Evolutionary conservation across 148 eudicot genomes (phyloP), one percentile per base, ranked within the genome.

Genomic region (Arbutus unedo): DNA sequence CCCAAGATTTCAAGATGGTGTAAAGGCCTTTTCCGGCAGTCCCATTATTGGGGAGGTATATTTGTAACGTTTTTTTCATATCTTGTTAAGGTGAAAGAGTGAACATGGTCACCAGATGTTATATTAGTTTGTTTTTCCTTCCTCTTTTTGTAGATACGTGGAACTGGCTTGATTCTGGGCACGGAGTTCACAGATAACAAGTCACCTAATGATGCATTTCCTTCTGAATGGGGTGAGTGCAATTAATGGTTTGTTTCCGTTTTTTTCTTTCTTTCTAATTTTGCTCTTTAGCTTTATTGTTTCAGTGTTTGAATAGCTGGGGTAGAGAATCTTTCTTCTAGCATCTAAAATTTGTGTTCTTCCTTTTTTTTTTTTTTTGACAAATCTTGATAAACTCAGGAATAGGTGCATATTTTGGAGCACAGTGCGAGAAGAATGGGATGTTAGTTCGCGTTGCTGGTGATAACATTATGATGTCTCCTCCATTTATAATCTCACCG

Each of bases 1-100:
- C 70, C 98, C 99, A 18, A 93, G 82, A 88, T 96, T 96, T 89
- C 99, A 96, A 89, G 95, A 93, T 19, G 98, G 98, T 66, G 0
- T 96, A 60, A 94, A 88, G 88, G 93, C 91, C 71, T 96, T 88
- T 80, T 88, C 97, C 25, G 89, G 83, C 77, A 96, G 99, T 87
- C 99, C 99, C 64, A 94, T 96, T 41, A 85, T 96, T 64, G 99
- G 99, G 56, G 99, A 96, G 99, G 99, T 96, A 93, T 56, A 54
- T 76, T 43, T 70, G 41, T 70, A 18, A n/a, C 5, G 19, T 57
- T 55, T 60, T 9, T 13, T 71, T 45, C 19, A 51, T 18, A 0
- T 45, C 53, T 75, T 21, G 45, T 8, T 62, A 5, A 41, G 51
- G 62, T 16, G 23, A 77, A 31, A 77, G 49, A 25, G 6, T 21